Base-by-base conservation (phyloP, 2,329 filamentous ascomycete genomes). In the Aspergillus vadensis region DNA sequence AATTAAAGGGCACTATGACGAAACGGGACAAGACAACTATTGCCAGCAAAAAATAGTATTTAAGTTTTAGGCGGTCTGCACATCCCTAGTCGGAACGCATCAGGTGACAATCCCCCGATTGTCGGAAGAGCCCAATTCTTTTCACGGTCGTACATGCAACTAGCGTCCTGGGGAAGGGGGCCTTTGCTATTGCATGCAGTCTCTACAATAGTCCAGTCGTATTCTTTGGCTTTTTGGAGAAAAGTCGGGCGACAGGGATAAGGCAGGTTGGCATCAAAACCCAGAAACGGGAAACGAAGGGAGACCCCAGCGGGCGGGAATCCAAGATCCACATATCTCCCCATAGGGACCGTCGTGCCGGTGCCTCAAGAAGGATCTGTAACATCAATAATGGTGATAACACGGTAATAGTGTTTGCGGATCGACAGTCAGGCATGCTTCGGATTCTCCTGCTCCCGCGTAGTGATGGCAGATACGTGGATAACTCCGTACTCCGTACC, bases 241-340 rank as follows among this genome's bases (percentile, higher is more conserved):
- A 23, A 50, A 15, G 32, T 52, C 12, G 49, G 38, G 27, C 51
- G 56, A 63, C 62, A 69, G 57, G 59, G 59, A 67, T 65, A 61
- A 49, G 30, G 47, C 62, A 49, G 39, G 62, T 50, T 58, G 56
- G 58, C 53, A 55, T 39, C 21, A 51, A 17, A 38, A 47, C 12
- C 38, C 47, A 44, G 38, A 55, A 53, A 55, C 23, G 61, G 63
- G 65, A 64, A 65, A 65, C 59, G 66, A 69, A 65, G 59, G 56
- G 62, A 64, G 58, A 49, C 44, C 44, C 47, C 25, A 50, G 47
- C 15, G 47, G 25, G 30, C 25, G 61, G 68, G 65, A 66, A 61
- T 58, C 63, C 63, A 57, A 58, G 65, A 65, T 70, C 69, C 69
- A 70, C 69, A 69, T 65, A 65, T 47, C 65, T 62, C 65, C 69